Conservation (phyloP, 2,329 filamentous ascomycete species). For the Clarireedia hainanense region DNA sequence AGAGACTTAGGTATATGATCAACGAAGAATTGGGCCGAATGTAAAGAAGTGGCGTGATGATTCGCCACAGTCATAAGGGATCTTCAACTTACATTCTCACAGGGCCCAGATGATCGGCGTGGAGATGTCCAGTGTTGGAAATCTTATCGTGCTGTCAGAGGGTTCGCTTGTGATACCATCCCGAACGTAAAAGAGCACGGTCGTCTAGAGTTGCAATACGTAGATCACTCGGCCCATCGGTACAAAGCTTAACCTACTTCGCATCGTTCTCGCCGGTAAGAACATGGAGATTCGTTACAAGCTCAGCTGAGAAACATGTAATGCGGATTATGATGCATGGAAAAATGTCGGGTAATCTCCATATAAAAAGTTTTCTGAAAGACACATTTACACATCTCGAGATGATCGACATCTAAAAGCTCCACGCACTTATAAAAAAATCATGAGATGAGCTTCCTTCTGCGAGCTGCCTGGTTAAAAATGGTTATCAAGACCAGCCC, state of each 20-base stretch:
- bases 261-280: no score
- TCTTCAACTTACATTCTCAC: background rate
- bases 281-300: background rate
- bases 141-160: constrained; percentile 1
- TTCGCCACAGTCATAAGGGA: background rate
- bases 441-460: no score
- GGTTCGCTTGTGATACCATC: background rate
- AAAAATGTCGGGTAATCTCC: no score
- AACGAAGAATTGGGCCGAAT: background rate
- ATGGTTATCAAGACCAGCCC: no score
- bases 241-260: background rate
- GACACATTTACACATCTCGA: no score
- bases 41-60: background rate
- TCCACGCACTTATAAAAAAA: no score
- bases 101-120: constrained; percentile 4
- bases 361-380: no score
- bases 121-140: background rate
- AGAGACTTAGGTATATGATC: background rate
- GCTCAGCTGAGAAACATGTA: no score
- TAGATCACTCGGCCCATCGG: background rate
- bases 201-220: background rate
- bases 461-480: no score
- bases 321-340: no score
- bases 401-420: no score
- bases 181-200: constrained; percentile 1